Percentiles rank a stretch among this genome's conserved stretches.
These are phyloP conservation scores for Alternaria viburni DNA, from an alignment of 2,329 filamentous ascomycete genomes.

Conservation along the genomic window DNA sequence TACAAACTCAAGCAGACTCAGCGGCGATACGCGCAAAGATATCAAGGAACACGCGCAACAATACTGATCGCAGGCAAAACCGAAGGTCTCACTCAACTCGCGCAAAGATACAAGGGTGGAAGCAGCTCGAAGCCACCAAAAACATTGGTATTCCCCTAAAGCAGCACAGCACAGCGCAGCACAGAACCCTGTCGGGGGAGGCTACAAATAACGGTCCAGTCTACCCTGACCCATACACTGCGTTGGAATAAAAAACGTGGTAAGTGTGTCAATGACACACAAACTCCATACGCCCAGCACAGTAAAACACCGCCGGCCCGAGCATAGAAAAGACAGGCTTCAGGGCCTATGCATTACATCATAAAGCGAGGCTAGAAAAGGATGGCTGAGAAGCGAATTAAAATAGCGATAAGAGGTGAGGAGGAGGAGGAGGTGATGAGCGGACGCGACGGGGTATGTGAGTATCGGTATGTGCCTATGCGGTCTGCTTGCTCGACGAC, in stretches of 20 bases:
- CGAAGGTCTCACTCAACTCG: not conserved
- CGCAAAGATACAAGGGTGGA: not conserved
- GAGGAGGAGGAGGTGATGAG: not conserved
- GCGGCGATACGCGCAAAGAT: not conserved
- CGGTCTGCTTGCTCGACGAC: slow-evolving; percentile 13
- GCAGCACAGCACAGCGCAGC: not conserved
- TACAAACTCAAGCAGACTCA: not conserved
- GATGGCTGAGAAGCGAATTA: not conserved
- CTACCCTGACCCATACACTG: not conserved
- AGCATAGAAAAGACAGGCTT: slow-evolving; percentile 13
- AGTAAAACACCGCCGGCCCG: slow-evolving; percentile 17
- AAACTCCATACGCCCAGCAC: slow-evolving; percentile 22
- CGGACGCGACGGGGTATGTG: not conserved
- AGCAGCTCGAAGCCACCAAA: not conserved
- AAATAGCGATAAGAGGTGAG: not conserved
- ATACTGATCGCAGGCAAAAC: not conserved
- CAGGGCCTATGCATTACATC: slow-evolving; percentile 28
- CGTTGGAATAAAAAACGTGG: not conserved
- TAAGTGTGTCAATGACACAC: not conserved
- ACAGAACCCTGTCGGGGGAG: not conserved
- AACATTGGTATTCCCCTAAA: not conserved
- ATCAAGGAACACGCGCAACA: not conserved
- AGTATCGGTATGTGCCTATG: slow-evolving; percentile 2
- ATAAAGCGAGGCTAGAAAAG: slow-evolving; percentile 8
- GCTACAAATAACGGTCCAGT: not conserved